A percentile compares a stretch with the other conserved stretches of the same genome.
Evolutionary conservation across 177 flowering plant species (phyloP).

Genomic region (Vitis hybrid): DNA sequence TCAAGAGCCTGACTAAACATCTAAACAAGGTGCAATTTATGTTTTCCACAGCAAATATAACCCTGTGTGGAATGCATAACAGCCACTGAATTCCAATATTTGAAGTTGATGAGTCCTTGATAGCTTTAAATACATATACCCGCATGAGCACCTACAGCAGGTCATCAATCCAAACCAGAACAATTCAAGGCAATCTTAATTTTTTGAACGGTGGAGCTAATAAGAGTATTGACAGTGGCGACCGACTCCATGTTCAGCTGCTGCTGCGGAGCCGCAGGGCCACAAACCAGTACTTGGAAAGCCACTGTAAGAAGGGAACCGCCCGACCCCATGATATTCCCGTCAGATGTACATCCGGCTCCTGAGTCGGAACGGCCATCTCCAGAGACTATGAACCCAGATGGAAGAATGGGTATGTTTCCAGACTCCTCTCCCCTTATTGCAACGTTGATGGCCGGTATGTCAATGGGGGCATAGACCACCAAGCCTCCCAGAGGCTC

Average conservation of each 20-base stretch:
- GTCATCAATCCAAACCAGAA: conserved; percentile 18
- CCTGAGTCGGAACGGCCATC: conserved; percentile 11
- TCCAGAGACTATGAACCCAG: conserved; percentile 25
- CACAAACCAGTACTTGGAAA: conserved; percentile 31
- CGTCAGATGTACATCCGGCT: neutral
- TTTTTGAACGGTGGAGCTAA: conserved; percentile 35
- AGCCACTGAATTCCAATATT: no score
- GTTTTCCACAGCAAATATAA: no score
- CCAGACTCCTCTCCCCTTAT: conserved; percentile 25
- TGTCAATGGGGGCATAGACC: conserved; percentile 36
- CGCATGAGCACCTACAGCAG: no score
- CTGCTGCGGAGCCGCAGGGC: conserved; percentile 7
- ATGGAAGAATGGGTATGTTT: conserved; percentile 31
- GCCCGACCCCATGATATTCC: neutral
- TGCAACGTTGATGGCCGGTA: conserved; percentile 23
- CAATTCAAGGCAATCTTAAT: conserved; percentile 29
- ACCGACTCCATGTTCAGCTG: conserved; percentile 31
- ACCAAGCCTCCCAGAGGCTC: conserved; percentile 27
- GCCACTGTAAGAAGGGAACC: conserved; percentile 40
- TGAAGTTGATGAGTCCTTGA: no score
- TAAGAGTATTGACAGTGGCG: conserved; percentile 28
- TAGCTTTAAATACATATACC: no score
- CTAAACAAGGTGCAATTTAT: no score
- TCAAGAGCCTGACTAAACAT: no score
- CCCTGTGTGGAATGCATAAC: no score